phyloP scores from a whole-genome alignment of 2,329 filamentous ascomycete species.

The Hymenoscyphus salicellus region DNA sequence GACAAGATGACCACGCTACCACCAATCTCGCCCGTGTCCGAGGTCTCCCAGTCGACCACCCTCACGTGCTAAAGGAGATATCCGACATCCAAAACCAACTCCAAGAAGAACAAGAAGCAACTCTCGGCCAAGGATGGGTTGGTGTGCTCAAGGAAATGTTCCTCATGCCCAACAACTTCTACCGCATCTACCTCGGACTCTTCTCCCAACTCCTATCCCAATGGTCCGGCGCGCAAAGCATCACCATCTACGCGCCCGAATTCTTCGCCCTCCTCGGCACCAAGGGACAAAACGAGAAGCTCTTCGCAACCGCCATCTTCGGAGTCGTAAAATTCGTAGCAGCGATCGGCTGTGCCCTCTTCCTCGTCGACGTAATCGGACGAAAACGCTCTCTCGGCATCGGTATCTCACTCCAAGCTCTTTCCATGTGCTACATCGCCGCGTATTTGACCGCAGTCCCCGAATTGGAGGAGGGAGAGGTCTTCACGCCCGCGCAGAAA shows the following conservation, averaged over 20 bases:
- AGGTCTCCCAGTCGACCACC: conserved; percentile 55
- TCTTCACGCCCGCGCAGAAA: conserved; percentile 45
- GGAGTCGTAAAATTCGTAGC: conserved; percentile 70
- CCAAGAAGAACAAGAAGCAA: conserved; percentile 70
- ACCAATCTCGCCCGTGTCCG: conserved; percentile 56
- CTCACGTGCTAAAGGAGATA: conserved; percentile 61
- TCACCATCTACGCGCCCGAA: conserved; percentile 73
- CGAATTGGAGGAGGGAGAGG: conserved; percentile 49
- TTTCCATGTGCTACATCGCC: conserved; percentile 63
- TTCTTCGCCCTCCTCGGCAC: conserved; percentile 72
- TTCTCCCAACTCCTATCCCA: conserved; percentile 70
- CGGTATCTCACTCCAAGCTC: conserved; percentile 58
- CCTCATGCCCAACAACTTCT: conserved; percentile 64
- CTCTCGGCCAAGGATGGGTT: conserved; percentile 59
- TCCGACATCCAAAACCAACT: conserved; percentile 62
- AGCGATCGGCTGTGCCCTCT: conserved; percentile 67
- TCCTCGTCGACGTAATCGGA: conserved; percentile 76
- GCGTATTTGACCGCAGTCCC: conserved; percentile 62
- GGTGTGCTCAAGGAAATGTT: conserved; percentile 69
- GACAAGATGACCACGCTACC: conserved; percentile 57
- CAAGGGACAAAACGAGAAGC: conserved; percentile 62
- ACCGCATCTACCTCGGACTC: conserved; percentile 66
- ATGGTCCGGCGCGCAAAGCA: conserved; percentile 69
- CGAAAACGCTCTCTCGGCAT: conserved; percentile 64
- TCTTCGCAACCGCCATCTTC: conserved; percentile 73